phyloP scores from a whole-genome alignment of 345 rosid species.

The Trapa incisa region DNA sequence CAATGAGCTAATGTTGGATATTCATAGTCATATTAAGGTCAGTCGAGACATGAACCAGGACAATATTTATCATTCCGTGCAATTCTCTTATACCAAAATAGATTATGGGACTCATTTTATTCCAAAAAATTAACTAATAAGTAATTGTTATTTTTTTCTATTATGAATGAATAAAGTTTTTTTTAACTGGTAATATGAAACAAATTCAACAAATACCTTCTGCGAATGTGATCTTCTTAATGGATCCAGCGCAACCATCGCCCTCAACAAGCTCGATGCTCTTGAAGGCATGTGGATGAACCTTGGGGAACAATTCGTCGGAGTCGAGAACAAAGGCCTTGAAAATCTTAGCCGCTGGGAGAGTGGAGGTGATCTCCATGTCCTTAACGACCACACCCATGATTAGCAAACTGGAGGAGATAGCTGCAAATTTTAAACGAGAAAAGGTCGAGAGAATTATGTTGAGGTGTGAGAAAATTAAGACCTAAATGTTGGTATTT shows the following conservation, averaged over 20 bases:
- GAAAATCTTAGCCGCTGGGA: slow-evolving; percentile 13
- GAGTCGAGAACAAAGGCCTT: slow-evolving; percentile 16
- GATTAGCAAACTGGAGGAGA: neutral
- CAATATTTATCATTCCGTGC: too few species aligned
- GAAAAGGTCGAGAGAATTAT: neutral
- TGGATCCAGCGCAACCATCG: neutral
- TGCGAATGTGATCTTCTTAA: neutral
- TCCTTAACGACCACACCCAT: neutral
- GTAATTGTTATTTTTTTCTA: too few species aligned
- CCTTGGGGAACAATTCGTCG: slow-evolving; percentile 8
- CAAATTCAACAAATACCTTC: neutral
- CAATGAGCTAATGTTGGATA: too few species aligned
- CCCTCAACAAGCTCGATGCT: neutral
- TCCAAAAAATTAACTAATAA: too few species aligned
- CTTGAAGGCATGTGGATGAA: slow-evolving; percentile 10
- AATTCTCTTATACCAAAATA: too few species aligned
- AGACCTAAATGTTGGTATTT: neutral
- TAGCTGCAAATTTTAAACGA: neutral
- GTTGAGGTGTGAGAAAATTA: neutral
- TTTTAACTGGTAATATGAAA: too few species aligned
- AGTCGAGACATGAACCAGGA: too few species aligned
- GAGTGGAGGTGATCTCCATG: neutral
- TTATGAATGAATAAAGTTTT: too few species aligned
- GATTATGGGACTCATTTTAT: too few species aligned
- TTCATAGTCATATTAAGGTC: too few species aligned